These are phyloP conservation scores for Botrytis deweyae DNA, from an alignment of 2,329 filamentous ascomycete species.

Conservation along the genomic window DNA sequence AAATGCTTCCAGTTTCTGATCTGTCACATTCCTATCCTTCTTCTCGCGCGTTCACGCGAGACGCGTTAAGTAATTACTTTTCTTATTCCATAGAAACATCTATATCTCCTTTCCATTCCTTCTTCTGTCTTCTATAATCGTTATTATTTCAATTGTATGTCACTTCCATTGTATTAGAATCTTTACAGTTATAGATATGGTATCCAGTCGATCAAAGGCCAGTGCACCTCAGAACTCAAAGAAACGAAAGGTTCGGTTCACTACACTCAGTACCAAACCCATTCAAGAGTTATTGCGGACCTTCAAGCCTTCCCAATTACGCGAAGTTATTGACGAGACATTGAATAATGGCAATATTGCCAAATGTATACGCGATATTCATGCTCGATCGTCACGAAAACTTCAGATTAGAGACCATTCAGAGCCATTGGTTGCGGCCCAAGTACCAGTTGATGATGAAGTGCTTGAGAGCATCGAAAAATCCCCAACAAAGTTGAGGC, in stretches of 20 bases:
- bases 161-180: not conserved
- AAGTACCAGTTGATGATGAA: not conserved
- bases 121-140: not conserved
- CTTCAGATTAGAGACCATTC: not conserved
- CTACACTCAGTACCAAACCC: not conserved
- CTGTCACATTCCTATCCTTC: conserved; percentile 3
- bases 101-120: not conserved
- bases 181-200: not conserved
- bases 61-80: conserved; percentile 6
- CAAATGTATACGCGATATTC: conserved; percentile 11
- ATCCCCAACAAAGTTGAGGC: not conserved
- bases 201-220: not conserved
- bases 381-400: not conserved
- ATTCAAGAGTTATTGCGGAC: not conserved
- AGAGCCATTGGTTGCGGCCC: no score
- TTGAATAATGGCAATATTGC: not conserved
- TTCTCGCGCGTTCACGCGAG: not conserved
- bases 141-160: not conserved
- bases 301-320: conserved; percentile 5
- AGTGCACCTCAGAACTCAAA: not conserved
- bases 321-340: not conserved
- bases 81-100: not conserved
- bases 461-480: conserved; percentile 10
- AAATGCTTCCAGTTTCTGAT: conserved; percentile 6
- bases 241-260: not conserved